phyloP scores from a whole-genome alignment of 768 basidiomycete genomes.

The Russula ochroleuca region DNA sequence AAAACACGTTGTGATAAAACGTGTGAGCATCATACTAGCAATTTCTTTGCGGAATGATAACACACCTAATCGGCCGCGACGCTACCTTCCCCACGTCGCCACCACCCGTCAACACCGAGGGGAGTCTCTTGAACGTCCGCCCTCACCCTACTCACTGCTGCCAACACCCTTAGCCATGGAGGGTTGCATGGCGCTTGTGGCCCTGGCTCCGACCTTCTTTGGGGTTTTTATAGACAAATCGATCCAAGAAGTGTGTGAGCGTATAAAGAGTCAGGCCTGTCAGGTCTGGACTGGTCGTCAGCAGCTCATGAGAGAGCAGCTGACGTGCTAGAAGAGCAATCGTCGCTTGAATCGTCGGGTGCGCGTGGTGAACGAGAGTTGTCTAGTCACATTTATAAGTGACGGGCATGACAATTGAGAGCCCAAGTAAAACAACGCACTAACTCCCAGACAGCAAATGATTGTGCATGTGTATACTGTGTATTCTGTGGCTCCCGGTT shows the following conservation, averaged over 20 bases:
- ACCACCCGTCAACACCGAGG: constrained; percentile 74
- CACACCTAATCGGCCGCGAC: constrained; percentile 84
- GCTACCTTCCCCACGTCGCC: constrained; percentile 61
- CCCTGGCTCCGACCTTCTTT: constrained; percentile 69
- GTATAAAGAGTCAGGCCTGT: constrained; percentile 93
- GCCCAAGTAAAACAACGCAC: constrained; percentile 42
- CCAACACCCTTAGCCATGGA: constrained; percentile 59
- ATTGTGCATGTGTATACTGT: constrained; percentile 76
- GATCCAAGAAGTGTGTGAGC: constrained; percentile 90
- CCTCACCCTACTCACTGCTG: constrained; percentile 67
- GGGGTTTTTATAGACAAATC: constrained; percentile 95
- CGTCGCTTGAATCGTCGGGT: constrained; percentile 87
- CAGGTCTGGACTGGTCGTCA: constrained; percentile 84
- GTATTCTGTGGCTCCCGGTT: constrained; percentile 90
- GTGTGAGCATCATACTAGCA: constrained; percentile 5
- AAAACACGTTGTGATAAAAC: constrained; percentile 59
- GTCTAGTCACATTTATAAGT: constrained; percentile 42
- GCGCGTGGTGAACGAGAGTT: constrained; percentile 80
- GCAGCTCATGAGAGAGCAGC: constrained; percentile 62
- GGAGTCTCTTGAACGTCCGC: constrained; percentile 48
- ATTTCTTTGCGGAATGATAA: constrained; percentile 14
- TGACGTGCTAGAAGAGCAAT: constrained; percentile 83
- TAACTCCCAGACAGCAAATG: constrained; percentile 85
- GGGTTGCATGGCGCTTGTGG: constrained; percentile 94
- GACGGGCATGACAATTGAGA: not conserved